Evolutionary conservation across 495 filamentous ascomycete genomes (phyloP).

Genomic region (Parmelia sp.): DNA sequence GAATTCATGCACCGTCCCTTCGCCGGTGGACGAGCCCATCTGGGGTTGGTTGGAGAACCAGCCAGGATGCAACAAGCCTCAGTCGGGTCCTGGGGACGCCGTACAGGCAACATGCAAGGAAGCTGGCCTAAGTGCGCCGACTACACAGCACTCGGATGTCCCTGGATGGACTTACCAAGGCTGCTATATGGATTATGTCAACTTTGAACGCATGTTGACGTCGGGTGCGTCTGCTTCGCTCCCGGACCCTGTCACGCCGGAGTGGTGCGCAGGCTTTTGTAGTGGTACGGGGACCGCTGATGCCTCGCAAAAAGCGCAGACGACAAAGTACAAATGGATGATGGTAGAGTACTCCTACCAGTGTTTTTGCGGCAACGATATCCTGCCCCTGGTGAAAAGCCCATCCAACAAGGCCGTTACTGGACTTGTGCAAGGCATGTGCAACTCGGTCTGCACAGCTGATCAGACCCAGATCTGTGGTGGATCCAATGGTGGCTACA

Average conservation of each 20-base stretch:
- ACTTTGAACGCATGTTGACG: constrained; percentile 11
- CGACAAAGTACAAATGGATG: constrained; percentile 16
- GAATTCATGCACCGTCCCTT: neutral
- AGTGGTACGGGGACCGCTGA: constrained; percentile 12
- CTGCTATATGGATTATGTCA: constrained; percentile 15
- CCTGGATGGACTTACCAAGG: constrained; percentile 18
- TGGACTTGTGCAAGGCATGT: constrained; percentile 8
- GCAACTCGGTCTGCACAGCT: constrained; percentile 8
- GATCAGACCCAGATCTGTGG: constrained; percentile 11
- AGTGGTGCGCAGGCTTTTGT: constrained; percentile 1
- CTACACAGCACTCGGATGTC: constrained; percentile 1
- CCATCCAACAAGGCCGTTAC: neutral
- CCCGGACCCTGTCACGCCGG: neutral
- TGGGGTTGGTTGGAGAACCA: constrained; percentile 5
- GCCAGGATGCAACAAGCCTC: constrained; percentile 4
- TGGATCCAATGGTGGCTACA: constrained; percentile 3
- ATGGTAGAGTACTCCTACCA: constrained; percentile 24
- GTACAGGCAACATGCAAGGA: constrained; percentile 1
- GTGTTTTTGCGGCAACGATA: constrained; percentile 24
- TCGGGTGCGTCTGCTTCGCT: constrained; percentile 5
- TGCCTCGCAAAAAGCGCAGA: constrained; percentile 12
- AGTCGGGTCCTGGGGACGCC: neutral
- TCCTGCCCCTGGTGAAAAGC: neutral
- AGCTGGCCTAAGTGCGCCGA: neutral
- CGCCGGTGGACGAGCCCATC: constrained; percentile 1